Conservation (phyloP, 441 rosid species). For the Euphorbia corollata region DNA sequence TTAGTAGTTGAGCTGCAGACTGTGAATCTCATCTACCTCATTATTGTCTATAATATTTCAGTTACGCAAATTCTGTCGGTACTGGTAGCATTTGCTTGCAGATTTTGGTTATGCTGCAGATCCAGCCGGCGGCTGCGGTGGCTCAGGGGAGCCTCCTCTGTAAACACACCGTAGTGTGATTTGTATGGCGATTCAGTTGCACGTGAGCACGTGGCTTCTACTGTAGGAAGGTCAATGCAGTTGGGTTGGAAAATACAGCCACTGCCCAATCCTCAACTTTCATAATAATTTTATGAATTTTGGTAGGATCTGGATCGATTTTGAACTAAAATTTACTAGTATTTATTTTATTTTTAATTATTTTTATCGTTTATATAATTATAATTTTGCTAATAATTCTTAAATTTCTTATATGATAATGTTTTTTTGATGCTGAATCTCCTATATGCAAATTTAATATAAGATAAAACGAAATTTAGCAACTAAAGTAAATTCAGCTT, state of each 20-base stretch:
- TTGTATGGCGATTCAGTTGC: neutral
- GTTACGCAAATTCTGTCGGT: neutral
- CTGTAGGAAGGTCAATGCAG: neutral
- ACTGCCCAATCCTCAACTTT: neutral
- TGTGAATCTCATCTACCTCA: neutral
- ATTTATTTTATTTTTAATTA: too few species aligned
- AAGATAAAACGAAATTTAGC: too few species aligned
- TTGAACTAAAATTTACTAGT: neutral
- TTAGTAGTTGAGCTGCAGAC: neutral
- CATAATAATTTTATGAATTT: neutral
- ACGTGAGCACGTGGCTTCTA: slow-evolving; percentile 12
- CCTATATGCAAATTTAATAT: too few species aligned
- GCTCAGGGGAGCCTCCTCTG: neutral
- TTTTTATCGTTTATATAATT: too few species aligned
- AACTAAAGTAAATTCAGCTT: too few species aligned
- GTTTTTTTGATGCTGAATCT: too few species aligned
- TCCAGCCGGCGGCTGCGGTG: slow-evolving; percentile 4
- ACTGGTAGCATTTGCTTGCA: neutral
- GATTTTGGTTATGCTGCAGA: neutral
- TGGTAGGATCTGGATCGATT: neutral
- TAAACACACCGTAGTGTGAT: neutral
- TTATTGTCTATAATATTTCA: neutral
- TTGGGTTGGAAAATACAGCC: neutral
- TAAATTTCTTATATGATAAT: too few species aligned
- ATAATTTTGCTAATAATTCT: too few species aligned